Percentiles rank a stretch among this genome's conserved stretches.
Conservation (phyloP, 1,284 basidiomycete species). For the Sanghuangporus weigelae region DNA sequence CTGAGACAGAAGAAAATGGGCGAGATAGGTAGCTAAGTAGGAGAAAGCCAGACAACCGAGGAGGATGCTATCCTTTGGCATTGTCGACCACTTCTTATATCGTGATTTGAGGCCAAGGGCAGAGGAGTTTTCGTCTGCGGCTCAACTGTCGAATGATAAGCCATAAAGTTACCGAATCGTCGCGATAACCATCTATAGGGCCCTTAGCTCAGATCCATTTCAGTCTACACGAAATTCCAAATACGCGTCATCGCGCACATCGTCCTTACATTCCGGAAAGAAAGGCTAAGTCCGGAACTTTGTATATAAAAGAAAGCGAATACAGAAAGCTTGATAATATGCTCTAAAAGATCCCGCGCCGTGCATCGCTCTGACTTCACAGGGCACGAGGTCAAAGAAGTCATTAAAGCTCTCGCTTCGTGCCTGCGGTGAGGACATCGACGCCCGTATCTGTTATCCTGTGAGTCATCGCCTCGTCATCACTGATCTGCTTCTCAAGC, state of each 20-base stretch:
- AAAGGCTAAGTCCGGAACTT: slow-evolving; percentile 16
- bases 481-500: slow-evolving; percentile 7
- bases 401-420: slow-evolving; percentile 32
- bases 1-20: background rate
- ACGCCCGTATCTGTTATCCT: slow-evolving; percentile 91
- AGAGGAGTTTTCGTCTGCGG: slow-evolving; percentile 2
- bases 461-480: slow-evolving; percentile 21
- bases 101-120: slow-evolving; percentile 6
- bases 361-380: background rate
- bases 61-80: background rate
- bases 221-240: background rate
- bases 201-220: slow-evolving; percentile 6
- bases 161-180: slow-evolving; percentile 17
- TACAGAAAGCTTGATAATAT: slow-evolving; percentile 2
- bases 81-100: slow-evolving; percentile 8
- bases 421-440: slow-evolving; percentile 79
- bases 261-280: slow-evolving; percentile 10
- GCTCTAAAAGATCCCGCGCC: background rate
- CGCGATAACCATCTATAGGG: slow-evolving; percentile 18
- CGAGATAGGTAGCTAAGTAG: background rate
- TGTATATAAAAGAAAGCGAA: slow-evolving; percentile 7
- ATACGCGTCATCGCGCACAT: slow-evolving; percentile 15
- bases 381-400: slow-evolving; percentile 7
- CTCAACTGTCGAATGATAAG: slow-evolving; percentile 14
- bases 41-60: background rate